These are phyloP conservation scores for Trametes villosa DNA, from an alignment of 768 basidiomycete species.

Conservation along the genomic window DNA sequence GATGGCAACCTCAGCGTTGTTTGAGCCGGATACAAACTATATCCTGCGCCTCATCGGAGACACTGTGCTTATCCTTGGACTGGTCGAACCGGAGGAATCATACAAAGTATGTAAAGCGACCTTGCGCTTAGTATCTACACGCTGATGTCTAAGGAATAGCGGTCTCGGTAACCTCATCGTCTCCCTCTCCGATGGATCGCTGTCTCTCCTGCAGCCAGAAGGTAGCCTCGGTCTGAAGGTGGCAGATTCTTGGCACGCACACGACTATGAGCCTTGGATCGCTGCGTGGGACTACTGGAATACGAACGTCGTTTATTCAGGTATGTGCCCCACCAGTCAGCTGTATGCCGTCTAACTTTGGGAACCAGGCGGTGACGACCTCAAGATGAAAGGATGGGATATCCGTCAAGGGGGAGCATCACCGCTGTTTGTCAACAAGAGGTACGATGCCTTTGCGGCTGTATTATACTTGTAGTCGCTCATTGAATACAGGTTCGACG, in stretches of 20 bases:
- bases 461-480: slow-evolving; percentile 3
- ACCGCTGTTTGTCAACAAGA: slow-evolving; percentile 75
- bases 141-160: slow-evolving; percentile 37
- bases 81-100: slow-evolving; percentile 77
- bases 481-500: slow-evolving; percentile 71
- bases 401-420: slow-evolving; percentile 60
- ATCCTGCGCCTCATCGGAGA: slow-evolving; percentile 53
- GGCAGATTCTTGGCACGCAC: slow-evolving; percentile 76
- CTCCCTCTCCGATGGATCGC: slow-evolving; percentile 80
- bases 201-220: slow-evolving; percentile 63
- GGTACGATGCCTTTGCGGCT: slow-evolving; percentile 42
- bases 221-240: slow-evolving; percentile 50
- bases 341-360: background rate
- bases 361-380: slow-evolving; percentile 87
- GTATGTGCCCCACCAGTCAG: slow-evolving; percentile 42
- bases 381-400: slow-evolving; percentile 92
- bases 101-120: slow-evolving; percentile 44
- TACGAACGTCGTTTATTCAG: slow-evolving; percentile 79
- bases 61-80: slow-evolving; percentile 88
- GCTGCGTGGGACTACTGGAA: slow-evolving; percentile 92
- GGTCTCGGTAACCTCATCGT: slow-evolving; percentile 64
- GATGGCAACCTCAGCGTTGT: background rate
- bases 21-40: slow-evolving; percentile 48
- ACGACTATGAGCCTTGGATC: slow-evolving; percentile 95
- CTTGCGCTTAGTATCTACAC: background rate